phyloP scores from a whole-genome alignment of 192 early-diverging fungal species.

The Piromyces finnis region DNA sequence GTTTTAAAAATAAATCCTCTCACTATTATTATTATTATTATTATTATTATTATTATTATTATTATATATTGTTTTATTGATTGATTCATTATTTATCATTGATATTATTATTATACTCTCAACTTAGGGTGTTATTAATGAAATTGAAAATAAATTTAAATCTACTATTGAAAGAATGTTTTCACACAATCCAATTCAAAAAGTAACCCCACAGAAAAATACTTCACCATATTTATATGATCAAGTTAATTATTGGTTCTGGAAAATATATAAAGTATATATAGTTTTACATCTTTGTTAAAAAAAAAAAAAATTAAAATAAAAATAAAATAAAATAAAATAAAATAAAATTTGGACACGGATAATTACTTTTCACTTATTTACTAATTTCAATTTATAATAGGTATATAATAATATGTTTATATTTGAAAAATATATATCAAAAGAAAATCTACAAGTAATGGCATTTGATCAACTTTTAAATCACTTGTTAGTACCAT shows the following conservation, averaged over 20 bases:
- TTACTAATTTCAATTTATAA: neutral
- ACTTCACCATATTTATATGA: neutral
- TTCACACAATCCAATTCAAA: neutral
- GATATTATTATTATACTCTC: too few species aligned
- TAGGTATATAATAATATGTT: neutral
- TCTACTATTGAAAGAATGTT: neutral
- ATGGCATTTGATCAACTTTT: neutral
- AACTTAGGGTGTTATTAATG: neutral
- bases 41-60: neutral
- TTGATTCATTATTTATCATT: neutral
- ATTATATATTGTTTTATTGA: neutral
- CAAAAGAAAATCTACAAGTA: neutral
- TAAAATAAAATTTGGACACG: too few species aligned
- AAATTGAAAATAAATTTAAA: neutral
- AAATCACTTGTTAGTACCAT: neutral
- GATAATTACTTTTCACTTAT: too few species aligned
- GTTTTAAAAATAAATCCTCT: neutral
- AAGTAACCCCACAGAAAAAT: neutral
- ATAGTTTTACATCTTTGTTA: too few species aligned
- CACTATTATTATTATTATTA: neutral
- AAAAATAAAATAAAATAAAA: too few species aligned
- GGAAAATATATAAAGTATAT: neutral
- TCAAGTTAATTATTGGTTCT: neutral
- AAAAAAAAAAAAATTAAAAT: neutral
- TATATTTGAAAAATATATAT: neutral